A percentile compares a stretch with the other conserved stretches of the same genome.
phyloP scores from a whole-genome alignment of 768 basidiomycete genomes.

The Auriculariales sp. region DNA sequence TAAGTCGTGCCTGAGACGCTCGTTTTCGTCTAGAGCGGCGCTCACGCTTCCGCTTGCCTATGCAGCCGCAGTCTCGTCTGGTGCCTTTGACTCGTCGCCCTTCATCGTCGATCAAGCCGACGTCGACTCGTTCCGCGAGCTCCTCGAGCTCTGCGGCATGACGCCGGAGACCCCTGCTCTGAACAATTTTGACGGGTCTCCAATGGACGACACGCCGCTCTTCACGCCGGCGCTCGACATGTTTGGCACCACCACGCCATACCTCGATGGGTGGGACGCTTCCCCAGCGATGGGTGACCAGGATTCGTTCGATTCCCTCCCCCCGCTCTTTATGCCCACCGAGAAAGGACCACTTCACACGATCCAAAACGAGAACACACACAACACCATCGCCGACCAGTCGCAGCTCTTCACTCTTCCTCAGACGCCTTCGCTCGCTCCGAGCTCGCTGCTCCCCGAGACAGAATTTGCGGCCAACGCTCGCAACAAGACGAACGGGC shows the following conservation, averaged over 20 bases:
- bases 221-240: neutral
- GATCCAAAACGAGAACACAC: neutral
- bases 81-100: neutral
- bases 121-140: neutral
- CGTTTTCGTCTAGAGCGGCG: neutral
- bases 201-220: neutral
- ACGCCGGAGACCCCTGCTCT: neutral
- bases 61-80: neutral
- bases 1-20: neutral
- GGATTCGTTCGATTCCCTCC: neutral
- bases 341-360: no score
- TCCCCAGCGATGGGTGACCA: neutral
- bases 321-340: neutral
- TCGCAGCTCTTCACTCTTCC: neutral
- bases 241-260: neutral
- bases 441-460: no score
- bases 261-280: neutral
- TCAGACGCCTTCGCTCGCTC: neutral
- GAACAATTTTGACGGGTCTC: neutral
- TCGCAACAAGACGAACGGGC: conserved; percentile 14
- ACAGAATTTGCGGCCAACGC: no score
- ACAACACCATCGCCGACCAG: neutral
- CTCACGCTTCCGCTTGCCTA: neutral
- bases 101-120: neutral
- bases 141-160: neutral